These are phyloP conservation scores for Leccinum angustisporum DNA, from an alignment of 1,284 basidiomycete genomes.

Conservation along the genomic window DNA sequence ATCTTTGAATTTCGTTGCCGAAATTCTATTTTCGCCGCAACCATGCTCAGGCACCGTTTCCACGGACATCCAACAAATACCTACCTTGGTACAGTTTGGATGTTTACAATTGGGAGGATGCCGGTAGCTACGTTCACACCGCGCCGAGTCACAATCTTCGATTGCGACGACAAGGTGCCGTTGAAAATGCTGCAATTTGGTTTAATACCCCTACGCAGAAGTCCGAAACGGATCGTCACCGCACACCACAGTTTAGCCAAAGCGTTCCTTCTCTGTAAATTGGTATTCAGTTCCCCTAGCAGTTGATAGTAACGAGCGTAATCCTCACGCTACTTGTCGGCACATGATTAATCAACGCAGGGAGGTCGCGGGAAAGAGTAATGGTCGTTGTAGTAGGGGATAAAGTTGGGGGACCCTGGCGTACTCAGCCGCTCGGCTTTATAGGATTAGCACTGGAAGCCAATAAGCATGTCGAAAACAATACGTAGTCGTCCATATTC, in stretches of 20 bases:
- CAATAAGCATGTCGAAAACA: slow-evolving; percentile 31
- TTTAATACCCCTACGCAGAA: slow-evolving; percentile 5
- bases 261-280: slow-evolving; percentile 63
- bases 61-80: slow-evolving; percentile 21
- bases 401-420: slow-evolving; percentile 18
- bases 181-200: slow-evolving; percentile 60
- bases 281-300: slow-evolving; percentile 10
- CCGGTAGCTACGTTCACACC: slow-evolving; percentile 61
- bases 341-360: slow-evolving; percentile 41
- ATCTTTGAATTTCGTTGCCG: slow-evolving; percentile 53
- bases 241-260: slow-evolving; percentile 66
- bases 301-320: not conserved
- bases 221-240: slow-evolving; percentile 25
- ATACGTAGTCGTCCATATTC: slow-evolving; percentile 31
- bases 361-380: slow-evolving; percentile 1
- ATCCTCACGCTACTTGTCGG: slow-evolving; percentile 53
- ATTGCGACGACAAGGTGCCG: slow-evolving; percentile 67
- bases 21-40: slow-evolving; percentile 42
- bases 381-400: slow-evolving; percentile 8
- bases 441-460: slow-evolving; percentile 28
- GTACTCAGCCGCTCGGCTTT: slow-evolving; percentile 20
- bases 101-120: slow-evolving; percentile 57
- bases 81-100: slow-evolving; percentile 51
- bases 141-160: slow-evolving; percentile 60
- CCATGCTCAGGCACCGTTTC: slow-evolving; percentile 16